Evolutionary conservation across 2,329 filamentous ascomycete genomes (phyloP).

Genomic region (Sporothrix mexicana): DNA sequence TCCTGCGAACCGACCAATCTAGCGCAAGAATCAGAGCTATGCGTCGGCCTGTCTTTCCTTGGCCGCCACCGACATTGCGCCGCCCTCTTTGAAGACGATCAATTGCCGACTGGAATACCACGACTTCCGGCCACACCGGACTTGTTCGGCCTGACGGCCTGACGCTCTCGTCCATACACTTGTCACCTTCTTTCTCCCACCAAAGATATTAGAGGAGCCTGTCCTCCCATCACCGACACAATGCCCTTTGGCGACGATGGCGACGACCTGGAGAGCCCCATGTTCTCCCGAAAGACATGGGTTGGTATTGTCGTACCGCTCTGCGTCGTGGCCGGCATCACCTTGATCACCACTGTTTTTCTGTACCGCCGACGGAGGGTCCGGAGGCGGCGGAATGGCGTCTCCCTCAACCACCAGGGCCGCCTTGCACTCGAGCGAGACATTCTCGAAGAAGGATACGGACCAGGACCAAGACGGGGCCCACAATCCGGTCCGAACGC

Average conservation of each 20-base stretch:
- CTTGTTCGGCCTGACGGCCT: neutral
- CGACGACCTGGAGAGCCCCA: neutral
- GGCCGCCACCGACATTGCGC: neutral
- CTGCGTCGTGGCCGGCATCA: slow-evolving; percentile 28
- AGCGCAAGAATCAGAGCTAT: neutral
- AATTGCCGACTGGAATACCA: neutral
- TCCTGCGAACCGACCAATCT: neutral
- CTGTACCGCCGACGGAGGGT: slow-evolving; percentile 24
- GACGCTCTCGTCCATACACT: neutral
- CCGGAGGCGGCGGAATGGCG: neutral
- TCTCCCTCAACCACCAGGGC: slow-evolving; percentile 33
- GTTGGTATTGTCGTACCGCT: slow-evolving; percentile 33
- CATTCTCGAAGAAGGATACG: slow-evolving; percentile 24
- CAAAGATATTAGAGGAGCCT: neutral
- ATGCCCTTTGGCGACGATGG: slow-evolving; percentile 30
- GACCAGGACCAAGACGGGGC: neutral
- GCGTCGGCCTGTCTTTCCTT: neutral
- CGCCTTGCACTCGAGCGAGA: slow-evolving; percentile 33
- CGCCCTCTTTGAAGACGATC: neutral
- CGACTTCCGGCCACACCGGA: neutral
- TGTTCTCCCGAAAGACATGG: slow-evolving; percentile 30
- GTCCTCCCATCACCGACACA: neutral
- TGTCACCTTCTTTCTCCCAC: neutral
- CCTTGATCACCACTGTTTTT: slow-evolving; percentile 13
- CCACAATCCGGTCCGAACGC: neutral